Percentiles rank a stretch among this genome's conserved stretches.
phyloP scores from a whole-genome alignment of 768 basidiomycete species.

The Rhodocollybia butyracea region DNA sequence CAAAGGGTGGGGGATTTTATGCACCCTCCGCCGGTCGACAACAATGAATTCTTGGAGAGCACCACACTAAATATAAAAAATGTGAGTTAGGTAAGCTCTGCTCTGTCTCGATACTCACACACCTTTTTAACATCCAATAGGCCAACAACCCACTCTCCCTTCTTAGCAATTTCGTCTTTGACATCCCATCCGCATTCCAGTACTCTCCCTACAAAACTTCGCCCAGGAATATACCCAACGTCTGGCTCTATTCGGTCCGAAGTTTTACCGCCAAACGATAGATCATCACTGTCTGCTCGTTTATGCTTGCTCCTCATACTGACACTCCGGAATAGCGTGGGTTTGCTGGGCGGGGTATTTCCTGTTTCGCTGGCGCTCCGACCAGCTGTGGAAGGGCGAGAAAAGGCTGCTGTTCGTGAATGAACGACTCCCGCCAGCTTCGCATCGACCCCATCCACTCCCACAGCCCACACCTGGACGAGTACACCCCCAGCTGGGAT shows the following conservation, averaged over 20 bases:
- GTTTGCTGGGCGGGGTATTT: neutral
- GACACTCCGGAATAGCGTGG: conserved; percentile 7
- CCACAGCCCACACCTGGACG: conserved; percentile 90
- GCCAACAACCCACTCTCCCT: conserved; percentile 88
- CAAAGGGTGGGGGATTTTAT: conserved; percentile 65
- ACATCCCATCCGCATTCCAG: conserved; percentile 84
- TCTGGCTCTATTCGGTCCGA: conserved; percentile 21
- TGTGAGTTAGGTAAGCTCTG: conserved; percentile 10
- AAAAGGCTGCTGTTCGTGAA: neutral
- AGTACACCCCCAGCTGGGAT: conserved; percentile 69
- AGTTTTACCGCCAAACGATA: conserved; percentile 13
- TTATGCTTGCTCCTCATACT: conserved; percentile 8
- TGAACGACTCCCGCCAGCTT: conserved; percentile 52
- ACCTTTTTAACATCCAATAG: conserved; percentile 80
- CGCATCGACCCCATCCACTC: conserved; percentile 71
- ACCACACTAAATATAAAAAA: conserved; percentile 53
- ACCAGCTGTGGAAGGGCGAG: too few species aligned
- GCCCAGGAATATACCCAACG: conserved; percentile 83
- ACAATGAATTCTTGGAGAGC: conserved; percentile 88
- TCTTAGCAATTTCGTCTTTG: conserved; percentile 56
- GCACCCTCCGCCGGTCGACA: conserved; percentile 73
- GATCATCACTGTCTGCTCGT: conserved; percentile 10
- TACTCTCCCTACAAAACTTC: conserved; percentile 83
- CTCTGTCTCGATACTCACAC: conserved; percentile 19
- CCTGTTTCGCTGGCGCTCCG: neutral